These are phyloP conservation scores for Linum tenue DNA, from an alignment of 345 rosid genomes.

Conservation along the genomic window DNA sequence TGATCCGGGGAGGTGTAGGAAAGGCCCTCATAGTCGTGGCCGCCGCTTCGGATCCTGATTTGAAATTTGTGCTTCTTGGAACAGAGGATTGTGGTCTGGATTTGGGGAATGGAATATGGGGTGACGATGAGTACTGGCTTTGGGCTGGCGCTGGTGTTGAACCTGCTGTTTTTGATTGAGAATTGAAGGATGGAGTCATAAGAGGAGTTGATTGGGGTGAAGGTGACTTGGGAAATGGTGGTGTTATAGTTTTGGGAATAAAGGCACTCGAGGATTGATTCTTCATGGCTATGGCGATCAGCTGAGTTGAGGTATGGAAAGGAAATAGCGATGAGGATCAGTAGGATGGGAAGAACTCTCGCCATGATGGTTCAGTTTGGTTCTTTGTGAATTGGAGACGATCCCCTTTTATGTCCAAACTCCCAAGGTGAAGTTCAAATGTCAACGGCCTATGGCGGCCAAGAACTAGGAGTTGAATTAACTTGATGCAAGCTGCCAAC, in stretches of 20 bases:
- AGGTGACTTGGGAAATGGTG: not conserved
- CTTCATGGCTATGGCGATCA: not conserved
- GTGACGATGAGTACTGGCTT: not conserved
- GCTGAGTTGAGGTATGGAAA: not conserved
- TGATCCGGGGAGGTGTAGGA: not conserved
- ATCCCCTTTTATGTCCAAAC: too few species aligned
- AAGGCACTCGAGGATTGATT: not conserved
- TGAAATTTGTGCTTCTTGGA: not conserved
- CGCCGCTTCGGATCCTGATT: slow-evolving; percentile 1
- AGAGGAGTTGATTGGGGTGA: not conserved
- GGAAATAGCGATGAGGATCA: not conserved
- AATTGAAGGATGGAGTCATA: not conserved
- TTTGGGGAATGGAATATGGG: not conserved
- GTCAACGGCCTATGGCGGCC: too few species aligned
- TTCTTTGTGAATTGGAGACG: too few species aligned
- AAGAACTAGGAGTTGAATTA: too few species aligned
- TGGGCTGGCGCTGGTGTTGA: not conserved
- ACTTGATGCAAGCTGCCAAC: too few species aligned
- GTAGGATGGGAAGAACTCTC: not conserved
- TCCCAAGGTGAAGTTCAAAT: too few species aligned
- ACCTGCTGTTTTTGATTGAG: not conserved
- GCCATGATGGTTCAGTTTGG: not conserved
- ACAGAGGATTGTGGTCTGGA: not conserved
- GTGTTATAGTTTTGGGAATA: not conserved
- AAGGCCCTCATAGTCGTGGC: slow-evolving; percentile 5